These are phyloP conservation scores for Chalciporus pseudorubinellus DNA, from an alignment of 768 basidiomycete species.

Conservation along the genomic window DNA sequence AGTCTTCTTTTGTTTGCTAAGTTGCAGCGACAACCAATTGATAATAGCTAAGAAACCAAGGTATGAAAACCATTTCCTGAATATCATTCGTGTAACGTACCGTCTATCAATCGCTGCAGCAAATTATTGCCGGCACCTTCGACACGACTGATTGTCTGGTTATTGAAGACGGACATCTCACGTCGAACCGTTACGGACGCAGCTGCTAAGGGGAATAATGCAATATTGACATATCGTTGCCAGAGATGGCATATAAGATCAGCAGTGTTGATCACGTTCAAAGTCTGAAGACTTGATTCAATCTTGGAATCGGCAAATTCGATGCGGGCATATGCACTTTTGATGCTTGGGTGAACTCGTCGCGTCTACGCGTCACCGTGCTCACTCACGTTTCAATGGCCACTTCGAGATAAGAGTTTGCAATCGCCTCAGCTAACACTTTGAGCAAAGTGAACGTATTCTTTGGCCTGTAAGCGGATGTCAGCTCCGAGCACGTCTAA, in stretches of 20 bases:
- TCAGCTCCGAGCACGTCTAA: not conserved
- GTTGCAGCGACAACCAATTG: constrained; percentile 68
- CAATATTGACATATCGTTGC: constrained; percentile 94
- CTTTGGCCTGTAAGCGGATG: constrained; percentile 62
- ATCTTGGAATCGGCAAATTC: constrained; percentile 71
- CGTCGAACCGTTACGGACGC: constrained; percentile 84
- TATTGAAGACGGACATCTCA: constrained; percentile 92
- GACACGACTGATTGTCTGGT: constrained; percentile 78
- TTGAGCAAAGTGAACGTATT: constrained; percentile 81
- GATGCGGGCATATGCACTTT: constrained; percentile 66
- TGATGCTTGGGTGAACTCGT: constrained; percentile 3
- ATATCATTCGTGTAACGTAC: constrained; percentile 42
- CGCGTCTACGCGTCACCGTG: not conserved
- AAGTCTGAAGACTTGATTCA: constrained; percentile 74
- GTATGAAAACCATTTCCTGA: not conserved
- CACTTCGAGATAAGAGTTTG: constrained; percentile 81
- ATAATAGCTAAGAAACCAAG: constrained; percentile 52
- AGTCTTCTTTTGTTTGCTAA: constrained; percentile 90
- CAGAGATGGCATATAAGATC: constrained; percentile 94
- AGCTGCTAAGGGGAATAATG: constrained; percentile 81
- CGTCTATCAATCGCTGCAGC: constrained; percentile 77
- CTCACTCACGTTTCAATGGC: constrained; percentile 85
- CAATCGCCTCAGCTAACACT: constrained; percentile 84
- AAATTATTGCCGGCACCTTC: constrained; percentile 81
- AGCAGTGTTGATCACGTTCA: constrained; percentile 63